Conservation (phyloP, 2,329 filamentous ascomycete genomes). For the Parascedosporium putredinis region DNA sequence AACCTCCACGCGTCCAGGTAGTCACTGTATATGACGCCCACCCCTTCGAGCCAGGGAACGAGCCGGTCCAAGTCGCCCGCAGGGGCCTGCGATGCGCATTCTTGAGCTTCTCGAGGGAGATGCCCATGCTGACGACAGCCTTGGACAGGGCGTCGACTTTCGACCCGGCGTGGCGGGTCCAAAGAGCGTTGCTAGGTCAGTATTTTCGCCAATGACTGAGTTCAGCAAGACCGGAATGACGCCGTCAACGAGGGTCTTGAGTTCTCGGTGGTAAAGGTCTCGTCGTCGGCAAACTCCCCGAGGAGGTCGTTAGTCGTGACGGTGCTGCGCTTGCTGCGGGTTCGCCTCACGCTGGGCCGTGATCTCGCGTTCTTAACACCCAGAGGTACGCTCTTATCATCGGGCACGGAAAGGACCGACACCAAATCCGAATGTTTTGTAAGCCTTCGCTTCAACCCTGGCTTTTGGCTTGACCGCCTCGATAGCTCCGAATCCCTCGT, state of each 20-base stretch:
- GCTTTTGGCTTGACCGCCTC: slow-evolving; percentile 22
- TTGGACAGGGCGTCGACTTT: slow-evolving; percentile 59
- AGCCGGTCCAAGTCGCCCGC: slow-evolving; percentile 61
- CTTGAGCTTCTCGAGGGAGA: slow-evolving; percentile 76
- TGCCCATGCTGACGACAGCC: slow-evolving; percentile 88
- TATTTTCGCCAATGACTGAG: slow-evolving; percentile 66
- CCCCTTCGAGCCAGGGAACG: slow-evolving; percentile 69
- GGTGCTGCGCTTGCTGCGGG: slow-evolving; percentile 53
- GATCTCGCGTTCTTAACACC: slow-evolving; percentile 46
- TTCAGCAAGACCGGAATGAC: slow-evolving; percentile 87
- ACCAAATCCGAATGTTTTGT: slow-evolving; percentile 92
- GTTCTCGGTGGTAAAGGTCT: slow-evolving; percentile 79
- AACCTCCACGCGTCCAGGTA: slow-evolving; percentile 85
- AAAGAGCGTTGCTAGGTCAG: slow-evolving; percentile 57
- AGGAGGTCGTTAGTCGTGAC: slow-evolving; percentile 68
- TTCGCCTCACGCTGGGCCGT: slow-evolving; percentile 66
- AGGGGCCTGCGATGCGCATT: slow-evolving; percentile 73
- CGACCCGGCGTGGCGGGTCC: slow-evolving; percentile 40
- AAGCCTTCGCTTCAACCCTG: slow-evolving; percentile 58
- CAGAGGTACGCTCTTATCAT: slow-evolving; percentile 38
- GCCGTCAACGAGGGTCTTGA: slow-evolving; percentile 87
- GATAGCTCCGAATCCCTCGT: slow-evolving; percentile 36
- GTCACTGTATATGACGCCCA: slow-evolving; percentile 68
- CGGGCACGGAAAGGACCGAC: slow-evolving; percentile 73
- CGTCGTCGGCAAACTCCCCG: slow-evolving; percentile 70